Base-by-base conservation (phyloP, 441 rosid genomes). In the Gossypium gossypioides region DNA sequence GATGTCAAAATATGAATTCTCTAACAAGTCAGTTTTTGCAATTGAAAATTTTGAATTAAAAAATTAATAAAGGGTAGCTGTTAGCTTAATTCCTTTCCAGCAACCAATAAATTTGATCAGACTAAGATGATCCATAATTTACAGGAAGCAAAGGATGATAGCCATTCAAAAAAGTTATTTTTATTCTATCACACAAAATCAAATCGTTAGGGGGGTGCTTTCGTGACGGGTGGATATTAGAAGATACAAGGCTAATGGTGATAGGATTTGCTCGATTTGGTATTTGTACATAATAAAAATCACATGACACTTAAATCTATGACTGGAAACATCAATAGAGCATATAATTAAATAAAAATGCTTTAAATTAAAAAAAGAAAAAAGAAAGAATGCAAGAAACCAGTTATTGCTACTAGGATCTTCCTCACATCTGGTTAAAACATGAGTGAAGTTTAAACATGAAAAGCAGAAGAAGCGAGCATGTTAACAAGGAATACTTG, bases 401-500 rank as follows among this genome's bases (percentile, higher is more conserved):
- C 42, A 16, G 25, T 61, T 37, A 29, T 61, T 62, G 24, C 37
- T 51, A 60, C 42, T 13, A 72, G 69, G 37, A 67, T 59, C 74
- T 67, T 68, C 70, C 52, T 77, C 76, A 13, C 69, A 73, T 56
- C 72, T 56, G 61, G 52, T 56, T 58, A 65, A 69, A 56, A 56
- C 72, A 32, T 44, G 25, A 74, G 61, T 13, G 58, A 65, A 73
- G 68, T 71, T 64, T 59, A 65, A 77, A 65, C 64, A 74, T 60
- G 44, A 66, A 70, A 71, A 25, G 66, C 72, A 65, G 60, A 21
- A 69, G 68, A 57, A 34, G 51, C 50, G 59, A 24, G 50, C 68
- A 63, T 42, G 59, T 44, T 69, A 69, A 69, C 77, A 42, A 73
- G 75, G 67, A 72, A 76, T 69, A 68, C 76, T 73, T 15, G 67